Conservation (phyloP, 768 basidiomycete genomes). For the Kwoniella sp. region DNA sequence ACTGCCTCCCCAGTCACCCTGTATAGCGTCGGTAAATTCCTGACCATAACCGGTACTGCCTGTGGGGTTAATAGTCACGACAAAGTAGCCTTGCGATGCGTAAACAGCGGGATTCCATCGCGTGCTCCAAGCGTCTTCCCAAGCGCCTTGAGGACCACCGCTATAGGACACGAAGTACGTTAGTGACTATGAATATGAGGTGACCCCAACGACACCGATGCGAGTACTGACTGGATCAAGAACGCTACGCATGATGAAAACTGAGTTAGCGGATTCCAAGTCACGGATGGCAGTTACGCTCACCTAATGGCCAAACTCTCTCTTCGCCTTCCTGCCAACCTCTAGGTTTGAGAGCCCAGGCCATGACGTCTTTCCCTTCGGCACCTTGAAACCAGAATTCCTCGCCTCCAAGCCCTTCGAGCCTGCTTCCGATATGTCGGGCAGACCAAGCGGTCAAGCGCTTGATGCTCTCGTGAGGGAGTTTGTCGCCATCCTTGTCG, state of each 20-base stretch:
- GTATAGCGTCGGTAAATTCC: conserved; percentile 56
- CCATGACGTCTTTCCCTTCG: conserved; percentile 72
- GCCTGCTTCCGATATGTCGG: conserved; percentile 58
- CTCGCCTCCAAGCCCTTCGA: conserved; percentile 60
- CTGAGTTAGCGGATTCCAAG: not conserved
- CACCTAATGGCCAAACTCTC: conserved; percentile 69
- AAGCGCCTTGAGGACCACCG: conserved; percentile 63
- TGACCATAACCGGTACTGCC: conserved; percentile 93
- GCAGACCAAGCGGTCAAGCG: conserved; percentile 71
- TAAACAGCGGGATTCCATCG: conserved; percentile 80
- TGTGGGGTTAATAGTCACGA: conserved; percentile 86
- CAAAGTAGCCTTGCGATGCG: conserved; percentile 68
- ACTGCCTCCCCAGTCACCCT: conserved; percentile 57
- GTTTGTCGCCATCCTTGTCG: conserved; percentile 57
- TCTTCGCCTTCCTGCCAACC: conserved; percentile 66
- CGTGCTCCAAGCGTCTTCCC: conserved; percentile 89
- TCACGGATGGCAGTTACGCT: not conserved
- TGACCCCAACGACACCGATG: no score
- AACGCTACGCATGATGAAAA: conserved; percentile 58
- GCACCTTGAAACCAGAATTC: conserved; percentile 91
- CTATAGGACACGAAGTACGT: conserved; percentile 9
- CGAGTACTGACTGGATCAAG: conserved; percentile 64
- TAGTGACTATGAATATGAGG: no score
- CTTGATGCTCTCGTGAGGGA: conserved; percentile 50
- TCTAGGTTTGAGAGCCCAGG: conserved; percentile 78